These are phyloP conservation scores for Xylariaceae sp. DNA, from an alignment of 2,329 filamentous ascomycete genomes.

Conservation along the genomic window DNA sequence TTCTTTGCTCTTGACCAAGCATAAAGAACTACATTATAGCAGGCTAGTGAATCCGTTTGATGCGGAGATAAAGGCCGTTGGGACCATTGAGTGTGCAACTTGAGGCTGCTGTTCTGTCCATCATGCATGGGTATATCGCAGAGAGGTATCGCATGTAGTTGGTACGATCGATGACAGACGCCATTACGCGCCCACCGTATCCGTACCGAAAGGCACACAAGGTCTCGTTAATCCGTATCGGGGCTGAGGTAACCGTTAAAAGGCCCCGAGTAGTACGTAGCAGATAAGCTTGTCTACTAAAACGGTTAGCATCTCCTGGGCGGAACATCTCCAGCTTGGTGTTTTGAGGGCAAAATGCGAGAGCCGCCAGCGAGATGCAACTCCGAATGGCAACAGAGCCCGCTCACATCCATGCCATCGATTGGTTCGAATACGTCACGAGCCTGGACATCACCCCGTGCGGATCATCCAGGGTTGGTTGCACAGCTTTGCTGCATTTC, in stretches of 20 bases:
- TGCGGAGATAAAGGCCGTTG: conserved; percentile 18
- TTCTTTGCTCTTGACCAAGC: conserved; percentile 6
- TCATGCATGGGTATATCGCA: neutral
- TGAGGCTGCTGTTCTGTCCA: conserved; percentile 12
- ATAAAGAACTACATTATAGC: neutral
- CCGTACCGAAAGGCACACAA: conserved; percentile 6
- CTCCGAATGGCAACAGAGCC: conserved; percentile 17
- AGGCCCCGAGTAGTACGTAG: conserved; percentile 1
- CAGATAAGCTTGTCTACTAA: conserved; percentile 9
- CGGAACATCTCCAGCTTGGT: conserved; percentile 4
- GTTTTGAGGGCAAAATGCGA: conserved; percentile 7
- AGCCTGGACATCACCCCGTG: conserved; percentile 15
- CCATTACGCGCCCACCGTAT: conserved; percentile 6
- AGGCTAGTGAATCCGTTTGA: conserved; percentile 3
- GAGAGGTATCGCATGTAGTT: conserved; percentile 1
- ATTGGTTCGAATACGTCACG: conserved; percentile 19
- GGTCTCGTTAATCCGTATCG: conserved; percentile 5
- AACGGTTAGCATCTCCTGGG: conserved; percentile 6
- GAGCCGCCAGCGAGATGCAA: conserved; percentile 19
- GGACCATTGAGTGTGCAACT: conserved; percentile 8
- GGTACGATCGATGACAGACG: conserved; percentile 7
- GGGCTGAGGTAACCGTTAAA: conserved; percentile 10
- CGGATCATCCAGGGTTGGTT: conserved; percentile 17
- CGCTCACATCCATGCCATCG: conserved; percentile 12
- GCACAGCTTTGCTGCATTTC: conserved; percentile 16